Conservation (phyloP, 2,329 filamentous ascomycete genomes). For the Aspergillus neoniger region DNA sequence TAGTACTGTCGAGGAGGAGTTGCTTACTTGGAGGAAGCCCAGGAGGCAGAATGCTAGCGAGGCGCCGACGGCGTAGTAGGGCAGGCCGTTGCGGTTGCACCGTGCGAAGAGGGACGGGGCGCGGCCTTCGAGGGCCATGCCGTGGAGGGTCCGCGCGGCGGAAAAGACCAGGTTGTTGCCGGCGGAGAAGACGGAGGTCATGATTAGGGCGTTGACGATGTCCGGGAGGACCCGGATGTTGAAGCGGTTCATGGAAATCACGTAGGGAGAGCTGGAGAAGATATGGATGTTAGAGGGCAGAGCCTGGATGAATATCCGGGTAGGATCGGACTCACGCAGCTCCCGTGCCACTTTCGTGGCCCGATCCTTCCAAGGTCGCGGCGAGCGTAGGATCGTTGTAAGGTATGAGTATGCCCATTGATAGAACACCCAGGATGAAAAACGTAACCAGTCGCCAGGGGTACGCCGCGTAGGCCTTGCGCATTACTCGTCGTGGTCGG, state of each 20-base stretch:
- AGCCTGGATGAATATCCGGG: neutral
- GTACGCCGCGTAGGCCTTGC: slow-evolving; percentile 70
- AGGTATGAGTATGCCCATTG: slow-evolving; percentile 68
- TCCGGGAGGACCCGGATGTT: slow-evolving; percentile 63
- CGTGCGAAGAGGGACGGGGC: slow-evolving; percentile 50
- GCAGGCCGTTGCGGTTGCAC: slow-evolving; percentile 65
- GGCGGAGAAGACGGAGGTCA: slow-evolving; percentile 66
- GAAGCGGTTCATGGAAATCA: slow-evolving; percentile 64
- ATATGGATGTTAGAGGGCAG: neutral
- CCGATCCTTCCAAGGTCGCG: slow-evolving; percentile 50
- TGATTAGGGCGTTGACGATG: slow-evolving; percentile 68
- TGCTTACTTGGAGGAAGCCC: slow-evolving; percentile 70
- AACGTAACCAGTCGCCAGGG: slow-evolving; percentile 75
- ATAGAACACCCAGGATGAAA: slow-evolving; percentile 70
- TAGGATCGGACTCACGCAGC: slow-evolving; percentile 48
- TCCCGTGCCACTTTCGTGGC: slow-evolving; percentile 52
- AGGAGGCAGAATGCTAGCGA: slow-evolving; percentile 68
- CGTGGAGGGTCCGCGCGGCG: slow-evolving; percentile 64
- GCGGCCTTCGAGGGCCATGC: slow-evolving; percentile 65
- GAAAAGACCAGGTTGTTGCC: slow-evolving; percentile 67
- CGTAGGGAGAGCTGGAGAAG: slow-evolving; percentile 57
- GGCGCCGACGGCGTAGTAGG: slow-evolving; percentile 66
- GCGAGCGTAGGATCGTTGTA: slow-evolving; percentile 63
- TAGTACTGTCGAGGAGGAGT: slow-evolving; percentile 64
- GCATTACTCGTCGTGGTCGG: slow-evolving; percentile 68